Percentiles rank a stretch among this genome's conserved stretches.
Evolutionary conservation across 2,329 filamentous ascomycete genomes (phyloP).

Genomic region (Neofusicoccum umdonicola): DNA sequence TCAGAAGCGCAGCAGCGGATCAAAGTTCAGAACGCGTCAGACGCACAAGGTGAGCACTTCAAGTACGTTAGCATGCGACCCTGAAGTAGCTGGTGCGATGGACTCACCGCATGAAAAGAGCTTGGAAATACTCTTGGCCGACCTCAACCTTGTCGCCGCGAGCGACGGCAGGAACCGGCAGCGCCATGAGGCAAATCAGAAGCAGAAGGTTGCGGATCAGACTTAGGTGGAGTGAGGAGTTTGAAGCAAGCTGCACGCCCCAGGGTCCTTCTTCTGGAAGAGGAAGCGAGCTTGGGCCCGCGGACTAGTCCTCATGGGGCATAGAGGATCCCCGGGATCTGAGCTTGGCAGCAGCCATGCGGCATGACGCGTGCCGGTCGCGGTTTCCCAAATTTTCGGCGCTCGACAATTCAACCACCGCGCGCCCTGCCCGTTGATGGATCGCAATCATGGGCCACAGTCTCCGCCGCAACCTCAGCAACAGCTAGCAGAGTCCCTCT

Average conservation of each 20-base stretch:
- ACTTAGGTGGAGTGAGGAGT: background rate
- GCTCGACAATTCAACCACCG: conserved; percentile 8
- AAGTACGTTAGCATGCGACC: background rate
- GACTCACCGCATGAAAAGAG: background rate
- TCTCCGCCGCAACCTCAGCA: conserved; percentile 27
- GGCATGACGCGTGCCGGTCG: conserved; percentile 5
- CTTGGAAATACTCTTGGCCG: background rate
- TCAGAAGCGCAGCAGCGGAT: background rate
- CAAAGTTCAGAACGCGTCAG: background rate
- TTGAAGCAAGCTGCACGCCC: background rate
- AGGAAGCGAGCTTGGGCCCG: conserved; percentile 12
- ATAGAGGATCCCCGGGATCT: conserved; percentile 1
- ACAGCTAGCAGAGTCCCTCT: conserved; percentile 37
- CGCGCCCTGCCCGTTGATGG: conserved; percentile 26
- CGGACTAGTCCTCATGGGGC: background rate
- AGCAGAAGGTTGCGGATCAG: background rate
- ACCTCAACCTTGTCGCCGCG: background rate
- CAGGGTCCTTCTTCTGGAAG: conserved; percentile 7
- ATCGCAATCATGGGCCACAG: conserved; percentile 30
- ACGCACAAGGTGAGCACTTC: background rate
- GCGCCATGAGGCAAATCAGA: background rate
- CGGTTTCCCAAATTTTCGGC: conserved; percentile 24
- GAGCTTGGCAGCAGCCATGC: conserved; percentile 12
- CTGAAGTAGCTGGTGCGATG: background rate
- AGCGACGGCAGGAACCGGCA: background rate